Percentiles rank a stretch among this genome's conserved stretches.
Evolutionary conservation across 495 filamentous ascomycete species (phyloP).

Genomic region (Hypoxylon rickii): DNA sequence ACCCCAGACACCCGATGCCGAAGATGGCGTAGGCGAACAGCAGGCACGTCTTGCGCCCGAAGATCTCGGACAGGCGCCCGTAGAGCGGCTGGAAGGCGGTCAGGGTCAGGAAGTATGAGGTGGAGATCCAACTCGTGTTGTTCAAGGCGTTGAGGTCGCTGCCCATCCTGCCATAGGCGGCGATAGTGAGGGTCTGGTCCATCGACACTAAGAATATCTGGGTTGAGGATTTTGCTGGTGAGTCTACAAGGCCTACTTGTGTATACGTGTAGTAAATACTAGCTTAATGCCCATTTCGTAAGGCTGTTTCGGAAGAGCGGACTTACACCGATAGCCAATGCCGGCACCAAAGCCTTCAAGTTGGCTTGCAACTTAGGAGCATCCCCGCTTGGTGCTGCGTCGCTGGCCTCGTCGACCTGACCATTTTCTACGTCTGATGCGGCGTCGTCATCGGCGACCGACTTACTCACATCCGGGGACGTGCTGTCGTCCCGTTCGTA

Average conservation of each 20-base stretch:
- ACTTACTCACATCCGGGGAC: constrained; percentile 8
- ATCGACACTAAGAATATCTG: constrained; percentile 73
- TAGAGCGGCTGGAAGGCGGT: constrained; percentile 82
- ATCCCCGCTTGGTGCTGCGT: constrained; percentile 8
- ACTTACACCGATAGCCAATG: constrained; percentile 62
- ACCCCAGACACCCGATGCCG: constrained; percentile 71
- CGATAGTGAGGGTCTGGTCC: constrained; percentile 83
- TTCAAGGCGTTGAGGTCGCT: constrained; percentile 79
- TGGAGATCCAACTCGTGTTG: constrained; percentile 84
- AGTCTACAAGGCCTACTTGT: background rate
- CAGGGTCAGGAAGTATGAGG: constrained; percentile 77
- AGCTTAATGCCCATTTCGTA: too few relatives aligned
- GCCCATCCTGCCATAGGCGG: constrained; percentile 79
- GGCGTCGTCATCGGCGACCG: background rate
- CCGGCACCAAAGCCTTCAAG: constrained; percentile 60
- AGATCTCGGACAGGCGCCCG: constrained; percentile 80
- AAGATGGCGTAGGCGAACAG: constrained; percentile 77
- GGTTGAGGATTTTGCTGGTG: background rate
- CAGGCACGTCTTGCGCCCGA: constrained; percentile 76
- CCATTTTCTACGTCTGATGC: constrained; percentile 28
- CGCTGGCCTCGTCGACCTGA: background rate
- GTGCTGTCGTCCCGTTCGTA: constrained; percentile 22
- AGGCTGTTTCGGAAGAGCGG: background rate
- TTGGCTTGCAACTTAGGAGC: constrained; percentile 40
- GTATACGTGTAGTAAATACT: background rate